Percentiles rank a stretch among this genome's conserved stretches.
These are phyloP conservation scores for Hygrophila difformis DNA, from an alignment of 257 asterid species.

Conservation along the genomic window DNA sequence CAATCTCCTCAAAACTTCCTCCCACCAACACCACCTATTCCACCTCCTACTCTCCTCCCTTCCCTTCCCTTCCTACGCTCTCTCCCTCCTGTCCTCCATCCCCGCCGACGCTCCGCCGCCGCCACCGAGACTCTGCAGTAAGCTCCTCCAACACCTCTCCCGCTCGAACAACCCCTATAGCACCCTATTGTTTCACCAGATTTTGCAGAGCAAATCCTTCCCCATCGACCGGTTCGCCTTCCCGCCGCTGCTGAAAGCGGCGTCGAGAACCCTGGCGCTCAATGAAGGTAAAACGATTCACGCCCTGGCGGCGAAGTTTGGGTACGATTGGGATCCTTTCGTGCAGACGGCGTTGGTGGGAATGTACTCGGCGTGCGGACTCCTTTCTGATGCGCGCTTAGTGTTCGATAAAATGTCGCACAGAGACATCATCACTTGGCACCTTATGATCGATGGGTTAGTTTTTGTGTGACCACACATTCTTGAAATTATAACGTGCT, in stretches of 20 bases:
- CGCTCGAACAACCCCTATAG: constrained; percentile 36
- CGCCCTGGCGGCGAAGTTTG: constrained; percentile 50
- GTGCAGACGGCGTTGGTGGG: constrained; percentile 70
- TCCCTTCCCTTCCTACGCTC: constrained; percentile 53
- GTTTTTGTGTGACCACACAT: constrained; percentile 16
- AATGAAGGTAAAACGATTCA: constrained; percentile 51
- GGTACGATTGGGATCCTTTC: constrained; percentile 48
- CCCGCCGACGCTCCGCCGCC: constrained; percentile 26
- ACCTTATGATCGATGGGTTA: constrained; percentile 67
- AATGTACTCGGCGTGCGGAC: constrained; percentile 45
- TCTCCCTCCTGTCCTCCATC: constrained; percentile 41
- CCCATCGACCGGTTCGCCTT: constrained; percentile 41
- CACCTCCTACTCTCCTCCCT: constrained; percentile 48
- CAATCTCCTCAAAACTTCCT: constrained; percentile 37
- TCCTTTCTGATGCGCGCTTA: constrained; percentile 45
- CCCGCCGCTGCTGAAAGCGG: constrained; percentile 63
- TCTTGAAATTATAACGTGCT: too few species aligned
- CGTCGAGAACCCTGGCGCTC: constrained; percentile 32
- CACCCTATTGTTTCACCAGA: constrained; percentile 36
- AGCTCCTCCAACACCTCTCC: constrained; percentile 43
- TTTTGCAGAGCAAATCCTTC: constrained; percentile 25
- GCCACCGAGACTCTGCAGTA: constrained; percentile 29
- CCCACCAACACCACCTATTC: constrained; percentile 28
- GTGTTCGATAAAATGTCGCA: constrained; percentile 72
- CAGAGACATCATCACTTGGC: constrained; percentile 64